Base-by-base conservation (phyloP, 306 rosid species). In the Nissolia schottii region DNA sequence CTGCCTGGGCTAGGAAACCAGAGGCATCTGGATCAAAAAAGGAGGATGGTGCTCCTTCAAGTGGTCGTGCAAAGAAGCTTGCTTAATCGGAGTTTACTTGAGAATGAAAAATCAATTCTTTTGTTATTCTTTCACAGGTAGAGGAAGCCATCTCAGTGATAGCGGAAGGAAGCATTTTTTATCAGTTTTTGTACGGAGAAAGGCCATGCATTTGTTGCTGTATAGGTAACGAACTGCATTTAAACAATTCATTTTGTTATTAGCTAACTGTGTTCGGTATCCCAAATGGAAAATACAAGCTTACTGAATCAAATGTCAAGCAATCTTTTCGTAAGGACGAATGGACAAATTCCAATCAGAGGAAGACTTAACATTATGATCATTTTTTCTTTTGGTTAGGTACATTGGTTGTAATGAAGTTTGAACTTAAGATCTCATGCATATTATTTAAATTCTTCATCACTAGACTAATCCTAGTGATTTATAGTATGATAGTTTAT, bases 1-100 rank as follows among this genome's bases (percentile, higher is more conserved):
- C 99, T 13, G 98, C 93, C 14, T 94, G 99, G 99, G 99, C 99
- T 19, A 81, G 93, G 70, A 89, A 89, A 85, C 97, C 93, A 0
- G 99, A 91, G 84, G 88, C 93, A 51, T 73, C 89, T 5, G 97
- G 97, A 67, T 85, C 96, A 0, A 89, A 86, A 76, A 95, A 88
- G 62, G 97, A 95, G 27, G 99, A 95, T 0, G 86, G 89, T 48
- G 96, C 90, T 78, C 96, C 96, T 24, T 95, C 99, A 27, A 91
- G 79, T 70, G 97, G 99, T 65, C 96, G 99, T 60, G 96, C 97
- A 14, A 95, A 91, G 96, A 95, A 95, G 90, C 86, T 91, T 59
- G 96, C 96, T 59, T 95, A 84, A 81, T 45, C 64, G 25, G 37
- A 67, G 48, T 69, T 77, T 62, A 67, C 76, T 78, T 25, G 50